Conservation (phyloP, 1,139 yeast species). For the Nakaseomyces nivariensis region DNA sequence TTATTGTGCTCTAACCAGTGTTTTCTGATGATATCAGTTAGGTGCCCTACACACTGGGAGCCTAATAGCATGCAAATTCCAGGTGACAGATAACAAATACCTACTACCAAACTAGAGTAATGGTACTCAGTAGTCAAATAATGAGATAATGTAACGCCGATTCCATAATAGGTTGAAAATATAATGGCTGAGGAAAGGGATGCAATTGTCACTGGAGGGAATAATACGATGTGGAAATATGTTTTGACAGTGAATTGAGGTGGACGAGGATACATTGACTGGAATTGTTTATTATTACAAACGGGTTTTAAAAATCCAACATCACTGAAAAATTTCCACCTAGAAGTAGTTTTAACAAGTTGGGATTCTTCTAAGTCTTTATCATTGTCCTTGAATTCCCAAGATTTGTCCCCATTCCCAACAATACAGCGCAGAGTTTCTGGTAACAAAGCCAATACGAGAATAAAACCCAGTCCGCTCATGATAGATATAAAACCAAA, state of each 20-base stretch:
- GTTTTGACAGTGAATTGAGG: constrained; percentile 38
- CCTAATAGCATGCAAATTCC: constrained; percentile 44
- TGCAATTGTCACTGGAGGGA: constrained; percentile 39
- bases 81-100: constrained; percentile 46
- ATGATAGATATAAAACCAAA: constrained; percentile 44
- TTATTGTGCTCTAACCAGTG: constrained; percentile 25
- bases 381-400: constrained; percentile 11
- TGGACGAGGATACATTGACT: constrained; percentile 35
- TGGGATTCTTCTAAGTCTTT: neutral
- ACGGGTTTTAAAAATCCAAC: constrained; percentile 26
- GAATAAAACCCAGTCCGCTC: constrained; percentile 33
- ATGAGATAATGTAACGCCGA: constrained; percentile 42
- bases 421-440: constrained; percentile 48
- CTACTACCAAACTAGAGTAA: constrained; percentile 32
- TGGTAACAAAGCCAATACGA: constrained; percentile 39
- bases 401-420: constrained; percentile 39
- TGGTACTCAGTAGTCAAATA: constrained; percentile 34
- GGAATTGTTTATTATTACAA: constrained; percentile 15
- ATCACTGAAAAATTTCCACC: constrained; percentile 14
- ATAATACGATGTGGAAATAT: constrained; percentile 34
- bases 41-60: constrained; percentile 41
- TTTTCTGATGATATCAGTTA: constrained; percentile 37
- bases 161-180: constrained; percentile 48
- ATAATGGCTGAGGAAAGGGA: constrained; percentile 43
- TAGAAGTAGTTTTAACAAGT: constrained; percentile 7